Base-by-base conservation (phyloP, 1,139 yeast species). In the Kurtzmaniella quercitrusa region DNA sequence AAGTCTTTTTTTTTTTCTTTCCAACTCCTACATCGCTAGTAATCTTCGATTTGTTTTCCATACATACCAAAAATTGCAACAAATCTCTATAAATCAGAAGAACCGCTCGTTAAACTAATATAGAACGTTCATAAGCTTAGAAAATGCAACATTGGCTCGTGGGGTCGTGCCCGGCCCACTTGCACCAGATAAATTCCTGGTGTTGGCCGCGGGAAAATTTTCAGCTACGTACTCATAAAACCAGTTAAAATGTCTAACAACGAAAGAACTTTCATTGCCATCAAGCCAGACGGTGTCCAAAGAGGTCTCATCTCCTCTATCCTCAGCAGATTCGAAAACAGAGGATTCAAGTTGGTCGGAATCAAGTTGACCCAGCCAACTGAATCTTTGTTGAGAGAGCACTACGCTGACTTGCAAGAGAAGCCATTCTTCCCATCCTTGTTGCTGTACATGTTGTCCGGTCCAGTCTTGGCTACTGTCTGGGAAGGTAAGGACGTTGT, bases 401-500 rank as follows among this genome's bases (percentile, higher is more conserved):
- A 94, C 79, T 94, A 93, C 80, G 84, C 82, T 52, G 98, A 93
- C 77, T 88, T 93, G 72, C 93, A 86, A 71, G 74, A 80, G 65
- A 93, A 93, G 82, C 96, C 98, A 63, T 93, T 93, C 80, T 93
- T 91, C 94, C 96, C 98, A 68, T 81, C 88, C 54, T 80, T 93
- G 74, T 80, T 88, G 66, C 78, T 89, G 59, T 91, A 91, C 89
- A 93, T 94, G 99, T 79, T 80, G 69, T 88, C 97, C 53, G 98
- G 99, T 60, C 99, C 99, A 68, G 88, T 94, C 59, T 82, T 93
- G 63, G 98, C 98, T 60, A 94, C 96, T 68, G 98, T 91, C 61
- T 94, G 98, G 98, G 98, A 94, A 76, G 99, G 99, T 75, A 93
- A 91, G 81, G 97, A 93, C 66, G 98, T 84, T 69, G 98, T 94